Base-by-base conservation (phyloP, 208 protist genomes). In the Leishmania gerbilli region DNA sequence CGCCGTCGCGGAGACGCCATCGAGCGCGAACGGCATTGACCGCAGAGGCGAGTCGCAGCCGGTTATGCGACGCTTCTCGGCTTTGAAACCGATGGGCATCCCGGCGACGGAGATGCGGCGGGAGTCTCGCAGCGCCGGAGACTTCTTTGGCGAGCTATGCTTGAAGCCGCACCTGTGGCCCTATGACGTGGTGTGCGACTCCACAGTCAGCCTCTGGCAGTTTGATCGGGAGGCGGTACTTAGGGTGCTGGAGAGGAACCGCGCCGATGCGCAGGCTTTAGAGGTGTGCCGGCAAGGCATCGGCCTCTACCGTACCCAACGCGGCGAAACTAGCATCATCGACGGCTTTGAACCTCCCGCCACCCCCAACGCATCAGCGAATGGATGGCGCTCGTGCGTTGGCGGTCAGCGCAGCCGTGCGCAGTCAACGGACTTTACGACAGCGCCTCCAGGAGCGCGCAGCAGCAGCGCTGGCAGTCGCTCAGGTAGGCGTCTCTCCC, bases 241-340 rank as follows among this genome's bases (percentile, higher is more conserved):
- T 34, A 40, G 79, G 27, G 77, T 92, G n/a, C 89, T 98, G 60
- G 75, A 84, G 78, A 76, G 17, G 13, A 84, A 90, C 69, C 79
- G 83, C 40, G 88, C 89, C 0, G 82, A 91, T 40, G 84, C 83
- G 27, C 95, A 97, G 84, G 95, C 95, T 8, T 76, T 89, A 47
- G 92, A 95, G 65, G 90, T 96, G 71, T 95, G 91, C 74, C 89
- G 91, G 24, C 92, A 95, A 76, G 95, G 95, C 74, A 91, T 97
- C 76, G 83, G 76, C 8, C 88, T 97, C 77, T 95, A 90, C 82
- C 87, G 89, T 17, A 86, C 88, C 45, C 94, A 94, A 72, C 80
- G 90, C 49, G 92, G 94, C 0, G 82, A 87, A 37, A 74, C 80
- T 27, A 96, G 89, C 77, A 84, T 96, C 60, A 74, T 88, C 31